A percentile compares a stretch with the other conserved stretches of the same genome.
These are phyloP conservation scores for Dactylonectria estremocensis DNA, from an alignment of 2,329 filamentous ascomycete genomes.

Conservation along the genomic window DNA sequence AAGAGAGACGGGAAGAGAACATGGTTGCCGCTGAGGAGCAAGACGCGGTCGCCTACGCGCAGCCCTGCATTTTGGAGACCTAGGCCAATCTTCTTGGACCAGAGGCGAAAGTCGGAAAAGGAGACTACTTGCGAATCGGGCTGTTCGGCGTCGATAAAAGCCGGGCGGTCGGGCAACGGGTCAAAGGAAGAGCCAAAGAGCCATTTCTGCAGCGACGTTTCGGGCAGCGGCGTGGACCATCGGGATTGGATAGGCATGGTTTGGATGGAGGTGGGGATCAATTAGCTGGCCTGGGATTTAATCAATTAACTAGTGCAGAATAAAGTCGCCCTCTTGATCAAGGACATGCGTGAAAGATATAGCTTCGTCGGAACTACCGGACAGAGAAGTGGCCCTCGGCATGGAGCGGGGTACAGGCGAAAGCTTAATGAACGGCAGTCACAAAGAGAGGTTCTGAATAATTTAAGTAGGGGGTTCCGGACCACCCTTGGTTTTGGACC, in stretches of 20 bases:
- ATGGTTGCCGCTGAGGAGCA: constrained; percentile 81
- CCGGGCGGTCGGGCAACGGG: constrained; percentile 58
- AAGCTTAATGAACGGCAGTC: too few species aligned
- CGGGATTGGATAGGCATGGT: constrained; percentile 64
- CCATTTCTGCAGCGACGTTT: constrained; percentile 67
- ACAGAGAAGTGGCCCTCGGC: too few species aligned
- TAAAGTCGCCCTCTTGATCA: too few species aligned
- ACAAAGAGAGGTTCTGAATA: too few species aligned
- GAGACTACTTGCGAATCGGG: constrained; percentile 79
- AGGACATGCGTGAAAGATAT: too few species aligned
- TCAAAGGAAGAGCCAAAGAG: constrained; percentile 65
- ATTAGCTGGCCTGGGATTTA: too few species aligned
- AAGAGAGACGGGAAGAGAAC: constrained; percentile 80
- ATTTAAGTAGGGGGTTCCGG: too few species aligned
- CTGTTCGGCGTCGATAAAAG: constrained; percentile 74
- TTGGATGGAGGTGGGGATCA: neutral
- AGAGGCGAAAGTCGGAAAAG: constrained; percentile 74
- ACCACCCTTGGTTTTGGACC: too few species aligned
- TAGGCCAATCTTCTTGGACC: constrained; percentile 80
- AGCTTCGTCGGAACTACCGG: too few species aligned
- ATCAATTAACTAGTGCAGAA: too few species aligned
- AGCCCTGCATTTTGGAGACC: constrained; percentile 77
- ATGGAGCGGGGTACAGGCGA: too few species aligned
- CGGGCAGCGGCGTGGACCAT: constrained; percentile 60
- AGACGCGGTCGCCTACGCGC: constrained; percentile 76